Evolutionary conservation across 2,329 filamentous ascomycete species (phyloP), one percentile per base, ranked within the genome.

Genomic region (Pseudocercospora vitis): DNA sequence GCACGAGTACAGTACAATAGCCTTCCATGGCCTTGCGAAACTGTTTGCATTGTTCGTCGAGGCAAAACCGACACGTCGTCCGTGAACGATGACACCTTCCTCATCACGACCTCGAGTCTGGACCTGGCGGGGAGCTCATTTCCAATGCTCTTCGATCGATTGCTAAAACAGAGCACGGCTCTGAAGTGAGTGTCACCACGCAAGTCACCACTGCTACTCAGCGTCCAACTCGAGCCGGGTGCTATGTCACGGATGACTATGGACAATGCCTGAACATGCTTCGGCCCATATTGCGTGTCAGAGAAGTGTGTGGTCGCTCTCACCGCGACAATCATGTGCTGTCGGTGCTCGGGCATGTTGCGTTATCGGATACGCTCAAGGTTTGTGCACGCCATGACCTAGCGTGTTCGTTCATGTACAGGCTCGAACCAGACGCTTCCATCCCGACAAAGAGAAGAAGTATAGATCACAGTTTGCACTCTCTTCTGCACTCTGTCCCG

Each of bases 301-400:
- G 7, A 37, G 5, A 37, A 14, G 1, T 35, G n/a, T n/a, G n/a
- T n/a, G n/a, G n/a, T n/a, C n/a, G n/a, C n/a, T n/a, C n/a, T n/a
- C n/a, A n/a, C n/a, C n/a, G n/a, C n/a, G n/a, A n/a, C n/a, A n/a
- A n/a, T n/a, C n/a, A n/a, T n/a, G n/a, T n/a, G n/a, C n/a, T n/a
- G n/a, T n/a, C n/a, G n/a, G n/a, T n/a, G n/a, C n/a, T n/a, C n/a
- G n/a, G n/a, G n/a, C n/a, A 21, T 42, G 37, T 42, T 42, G 37
- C 37, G 14, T 42, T 42, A 21, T 12, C n/a, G 24, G 37, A 42
- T 42, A 42, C 37, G 21, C 37, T 42, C 37, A 42, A 42, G 37
- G 37, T 42, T 42, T 42, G n/a, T n/a, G n/a, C 37, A 42, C 37
- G 37, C 21, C 37, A 42, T 42, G 19, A 42, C 37, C 37, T 42